phyloP scores from a whole-genome alignment of 768 basidiomycete genomes.

The Boletus rubescentipes region DNA sequence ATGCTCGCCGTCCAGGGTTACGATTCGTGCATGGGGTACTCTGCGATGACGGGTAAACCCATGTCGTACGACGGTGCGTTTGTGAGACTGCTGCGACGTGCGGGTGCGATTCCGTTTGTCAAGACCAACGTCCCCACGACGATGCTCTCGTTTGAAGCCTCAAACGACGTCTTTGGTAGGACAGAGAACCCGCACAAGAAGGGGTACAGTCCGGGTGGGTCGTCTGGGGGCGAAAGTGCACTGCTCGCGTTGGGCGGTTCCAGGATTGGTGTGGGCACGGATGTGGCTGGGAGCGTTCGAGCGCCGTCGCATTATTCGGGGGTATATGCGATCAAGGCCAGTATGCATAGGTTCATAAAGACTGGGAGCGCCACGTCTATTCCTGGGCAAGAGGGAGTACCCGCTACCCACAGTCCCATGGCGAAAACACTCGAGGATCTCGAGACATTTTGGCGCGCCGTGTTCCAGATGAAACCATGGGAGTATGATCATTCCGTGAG shows the following conservation, averaged over 20 bases:
- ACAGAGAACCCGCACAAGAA: conserved; percentile 61
- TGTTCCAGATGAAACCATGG: conserved; percentile 64
- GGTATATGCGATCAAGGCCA: conserved; percentile 58
- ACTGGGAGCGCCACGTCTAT: conserved; percentile 47
- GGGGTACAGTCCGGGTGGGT: conserved; percentile 60
- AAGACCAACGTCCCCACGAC: conserved; percentile 67
- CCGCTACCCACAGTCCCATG: conserved; percentile 57
- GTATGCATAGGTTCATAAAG: conserved; percentile 54
- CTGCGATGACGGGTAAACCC: conserved; percentile 47
- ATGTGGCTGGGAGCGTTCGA: conserved; percentile 68
- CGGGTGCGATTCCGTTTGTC: conserved; percentile 64
- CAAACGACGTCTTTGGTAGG: conserved; percentile 57
- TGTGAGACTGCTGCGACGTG: conserved; percentile 52
- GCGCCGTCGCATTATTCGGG: conserved; percentile 68
- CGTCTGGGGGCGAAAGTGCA: conserved; percentile 66
- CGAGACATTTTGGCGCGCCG: conserved; percentile 62
- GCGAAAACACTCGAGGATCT: conserved; percentile 61
- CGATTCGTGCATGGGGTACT: conserved; percentile 61
- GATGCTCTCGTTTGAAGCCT: conserved; percentile 56
- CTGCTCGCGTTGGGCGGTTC: conserved; percentile 61
- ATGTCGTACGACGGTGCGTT: conserved; percentile 47
- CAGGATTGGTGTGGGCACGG: conserved; percentile 64
- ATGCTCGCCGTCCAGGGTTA: conserved; percentile 50
- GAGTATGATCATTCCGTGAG: conserved; percentile 55
- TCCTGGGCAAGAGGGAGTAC: conserved; percentile 58